Evolutionary conservation across 106 monocot genomes (phyloP).

Genomic region (Acanthochlamys bracteata): DNA sequence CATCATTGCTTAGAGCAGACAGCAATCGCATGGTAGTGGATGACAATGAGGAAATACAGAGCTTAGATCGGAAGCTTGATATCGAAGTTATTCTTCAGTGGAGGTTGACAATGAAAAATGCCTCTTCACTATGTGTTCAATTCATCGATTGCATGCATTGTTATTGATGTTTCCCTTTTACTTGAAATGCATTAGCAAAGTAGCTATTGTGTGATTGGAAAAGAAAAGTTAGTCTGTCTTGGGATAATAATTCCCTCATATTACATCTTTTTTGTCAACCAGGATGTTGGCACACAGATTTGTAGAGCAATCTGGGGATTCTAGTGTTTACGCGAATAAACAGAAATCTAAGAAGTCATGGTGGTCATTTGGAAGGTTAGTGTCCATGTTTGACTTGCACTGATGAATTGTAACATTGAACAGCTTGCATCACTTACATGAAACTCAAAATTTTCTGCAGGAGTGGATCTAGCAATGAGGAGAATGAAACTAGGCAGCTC

Average conservation of each 20-base stretch:
- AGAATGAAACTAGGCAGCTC: conserved; percentile 45
- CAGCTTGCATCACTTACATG: no score
- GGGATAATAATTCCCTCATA: no score
- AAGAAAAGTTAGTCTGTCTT: no score
- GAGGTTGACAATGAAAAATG: conserved; percentile 44
- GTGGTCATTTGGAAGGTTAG: conserved; percentile 89
- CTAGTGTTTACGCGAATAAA: conserved; percentile 41
- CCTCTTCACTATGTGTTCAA: not conserved
- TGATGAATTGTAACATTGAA: conserved; percentile 1
- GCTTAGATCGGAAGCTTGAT: conserved; percentile 84
- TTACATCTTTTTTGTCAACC: no score
- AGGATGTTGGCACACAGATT: conserved; percentile 98
- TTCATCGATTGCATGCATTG: no score
- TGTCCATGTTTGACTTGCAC: conserved; percentile 1
- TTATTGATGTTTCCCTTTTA: no score
- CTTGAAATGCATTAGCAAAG: not conserved
- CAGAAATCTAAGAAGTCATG: conserved; percentile 53
- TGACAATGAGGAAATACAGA: conserved; percentile 73
- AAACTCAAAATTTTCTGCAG: conserved; percentile 26
- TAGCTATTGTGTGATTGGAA: no score
- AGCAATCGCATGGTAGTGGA: conserved; percentile 38
- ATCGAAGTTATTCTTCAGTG: conserved; percentile 94
- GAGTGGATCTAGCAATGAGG: conserved; percentile 51
- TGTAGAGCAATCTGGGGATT: conserved; percentile 58
- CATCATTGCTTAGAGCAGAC: conserved; percentile 79